Base-by-base conservation (phyloP, 495 filamentous ascomycete genomes). In the Ramalina intermedia region DNA sequence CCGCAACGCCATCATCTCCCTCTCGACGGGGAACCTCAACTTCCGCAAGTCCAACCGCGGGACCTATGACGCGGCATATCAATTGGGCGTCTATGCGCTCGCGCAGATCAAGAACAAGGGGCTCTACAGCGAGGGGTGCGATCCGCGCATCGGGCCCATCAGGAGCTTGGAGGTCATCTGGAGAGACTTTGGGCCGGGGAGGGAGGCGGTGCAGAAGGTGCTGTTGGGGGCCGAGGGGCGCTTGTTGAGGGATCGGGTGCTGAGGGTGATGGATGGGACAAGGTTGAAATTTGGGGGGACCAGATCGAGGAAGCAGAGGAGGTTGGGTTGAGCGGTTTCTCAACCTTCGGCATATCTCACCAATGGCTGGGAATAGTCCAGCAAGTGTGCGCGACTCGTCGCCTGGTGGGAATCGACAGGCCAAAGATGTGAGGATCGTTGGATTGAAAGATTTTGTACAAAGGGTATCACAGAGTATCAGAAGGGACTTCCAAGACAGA, bases 201-300 rank as follows among this genome's bases (percentile, higher is more conserved):
- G 91, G 47, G 87, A 96, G 50, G 91, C 90, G 9, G 85, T 87
- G 40, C 79, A 73, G 24, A 96, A 95, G 74, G 85, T 87, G 0
- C 63, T 98, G 29, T 59, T 98, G 57, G 88, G 93, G 16, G 79
- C 68, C 38, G 90, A 96, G 62, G 91, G 91, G 44, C 79, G 74
- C 60, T 58, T 67, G 54, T 55, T 98, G 41, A 77, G 87, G 52
- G 66, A 68, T 14, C 75, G 79, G 67, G 77, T 96, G 51, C 67
- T 70, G 44, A 78, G 78, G 56, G 85, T 96, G 36, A 74, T 81
- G 20, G 91, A 98, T 71, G 65, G 74, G 33, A 94, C 87, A 41
- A 80, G 84, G 58, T 61, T 96, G 60, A 98, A 96, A 68, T 94
- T 96, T 69, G 91, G 93, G 67, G 93, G 91, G 59, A 87, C 86